These are phyloP conservation scores for Chrysoporthe cubensis DNA, from an alignment of 2,329 filamentous ascomycete genomes.

Conservation along the genomic window DNA sequence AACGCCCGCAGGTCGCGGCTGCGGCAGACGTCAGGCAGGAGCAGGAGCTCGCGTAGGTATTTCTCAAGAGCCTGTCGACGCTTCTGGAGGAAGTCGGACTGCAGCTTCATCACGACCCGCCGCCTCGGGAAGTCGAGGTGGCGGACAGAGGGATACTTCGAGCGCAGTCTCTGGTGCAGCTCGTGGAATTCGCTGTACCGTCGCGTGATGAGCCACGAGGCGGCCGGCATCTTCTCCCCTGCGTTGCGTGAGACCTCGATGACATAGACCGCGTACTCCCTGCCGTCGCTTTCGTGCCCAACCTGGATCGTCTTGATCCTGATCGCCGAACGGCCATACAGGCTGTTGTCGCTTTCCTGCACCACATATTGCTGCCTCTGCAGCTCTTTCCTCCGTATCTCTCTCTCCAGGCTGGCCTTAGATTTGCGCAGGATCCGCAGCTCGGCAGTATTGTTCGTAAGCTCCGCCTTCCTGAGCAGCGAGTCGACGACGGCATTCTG, in stretches of 20 bases:
- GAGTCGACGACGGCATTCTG: conserved; percentile 93
- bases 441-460: conserved; percentile 96
- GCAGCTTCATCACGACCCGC: conserved; percentile 93
- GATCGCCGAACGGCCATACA: conserved; percentile 89
- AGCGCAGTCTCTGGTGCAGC: conserved; percentile 84
- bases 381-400: conserved; percentile 91
- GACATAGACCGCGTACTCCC: conserved; percentile 91
- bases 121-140: conserved; percentile 90
- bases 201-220: conserved; percentile 88
- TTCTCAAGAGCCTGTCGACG: conserved; percentile 80
- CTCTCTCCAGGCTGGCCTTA: conserved; percentile 87
- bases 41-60: conserved; percentile 80
- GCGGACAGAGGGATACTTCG: conserved; percentile 83
- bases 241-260: conserved; percentile 89
- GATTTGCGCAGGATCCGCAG: conserved; percentile 91
- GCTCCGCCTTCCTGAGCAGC: conserved; percentile 87
- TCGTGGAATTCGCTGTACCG: conserved; percentile 98
- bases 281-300: conserved; percentile 86
- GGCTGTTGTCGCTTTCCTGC: conserved; percentile 95
- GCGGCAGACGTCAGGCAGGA: conserved; percentile 89
- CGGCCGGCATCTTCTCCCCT: conserved; percentile 95
- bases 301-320: conserved; percentile 93
- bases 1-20: conserved; percentile 92
- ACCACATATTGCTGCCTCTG: conserved; percentile 96
- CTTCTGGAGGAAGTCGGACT: conserved; percentile 94